Percentiles rank a stretch among this genome's conserved stretches.
Conservation (phyloP, 2,329 filamentous ascomycete genomes). For the Dothiorella sarmentorum region DNA sequence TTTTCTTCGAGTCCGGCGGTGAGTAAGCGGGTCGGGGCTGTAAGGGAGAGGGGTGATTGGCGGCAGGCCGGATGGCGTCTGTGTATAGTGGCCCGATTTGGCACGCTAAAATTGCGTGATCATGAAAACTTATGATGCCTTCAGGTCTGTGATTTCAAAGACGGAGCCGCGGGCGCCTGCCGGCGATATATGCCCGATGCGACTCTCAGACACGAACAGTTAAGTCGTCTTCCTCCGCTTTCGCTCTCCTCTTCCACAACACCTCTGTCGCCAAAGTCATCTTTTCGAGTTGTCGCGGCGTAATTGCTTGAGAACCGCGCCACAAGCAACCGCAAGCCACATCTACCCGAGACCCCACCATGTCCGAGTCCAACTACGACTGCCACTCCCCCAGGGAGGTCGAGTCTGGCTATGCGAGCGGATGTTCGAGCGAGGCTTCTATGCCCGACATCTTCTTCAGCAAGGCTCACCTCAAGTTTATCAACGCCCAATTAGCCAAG, state of each 20-base stretch:
- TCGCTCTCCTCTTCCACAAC: constrained; percentile 3
- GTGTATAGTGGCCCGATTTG: background rate
- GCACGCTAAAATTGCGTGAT: constrained; percentile 22
- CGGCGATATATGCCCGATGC: constrained; percentile 18
- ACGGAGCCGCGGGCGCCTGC: constrained; percentile 14
- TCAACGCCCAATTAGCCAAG: constrained; percentile 84
- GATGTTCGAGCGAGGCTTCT: constrained; percentile 57
- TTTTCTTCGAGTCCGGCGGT: background rate
- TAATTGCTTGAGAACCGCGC: constrained; percentile 3
- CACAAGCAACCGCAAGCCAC: background rate
- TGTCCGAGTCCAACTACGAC: constrained; percentile 18
- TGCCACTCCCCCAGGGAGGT: constrained; percentile 37
- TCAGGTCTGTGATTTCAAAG: constrained; percentile 22
- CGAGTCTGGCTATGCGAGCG: constrained; percentile 84
- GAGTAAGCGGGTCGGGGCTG: constrained; percentile 1
- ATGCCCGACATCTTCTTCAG: constrained; percentile 82
- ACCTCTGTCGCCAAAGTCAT: constrained; percentile 5
- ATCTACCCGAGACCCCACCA: constrained; percentile 16
- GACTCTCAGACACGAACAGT: background rate
- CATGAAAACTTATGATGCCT: constrained; percentile 21
- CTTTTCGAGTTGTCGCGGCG: background rate
- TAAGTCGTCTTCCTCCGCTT: constrained; percentile 9
- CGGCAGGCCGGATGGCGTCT: background rate
- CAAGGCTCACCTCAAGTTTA: constrained; percentile 79
- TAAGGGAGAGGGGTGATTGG: background rate